phyloP scores from a whole-genome alignment of 2,329 filamentous ascomycete genomes.

The Akanthomyces lecanii region DNA sequence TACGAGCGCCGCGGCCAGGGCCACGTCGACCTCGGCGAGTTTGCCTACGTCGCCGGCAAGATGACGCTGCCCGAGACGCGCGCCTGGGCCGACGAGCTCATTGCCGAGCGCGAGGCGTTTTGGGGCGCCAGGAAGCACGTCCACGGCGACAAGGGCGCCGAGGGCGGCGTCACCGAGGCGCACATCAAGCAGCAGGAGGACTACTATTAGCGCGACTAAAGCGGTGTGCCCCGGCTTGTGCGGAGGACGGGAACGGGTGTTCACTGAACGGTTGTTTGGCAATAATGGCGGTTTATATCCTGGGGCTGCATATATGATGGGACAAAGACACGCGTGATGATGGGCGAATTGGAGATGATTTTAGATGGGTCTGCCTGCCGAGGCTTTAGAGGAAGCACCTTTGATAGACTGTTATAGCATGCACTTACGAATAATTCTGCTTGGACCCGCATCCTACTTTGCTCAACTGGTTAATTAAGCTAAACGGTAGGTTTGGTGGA shows the following conservation, averaged over 20 bases:
- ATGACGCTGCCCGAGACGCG: constrained; percentile 74
- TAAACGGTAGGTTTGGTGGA: too few species aligned
- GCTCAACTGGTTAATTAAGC: too few species aligned
- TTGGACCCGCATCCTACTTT: too few species aligned
- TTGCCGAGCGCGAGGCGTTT: constrained; percentile 70
- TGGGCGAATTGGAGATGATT: background rate
- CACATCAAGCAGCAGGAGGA: constrained; percentile 42
- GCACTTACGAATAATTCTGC: background rate
- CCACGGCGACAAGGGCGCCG: constrained; percentile 41
- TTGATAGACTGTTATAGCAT: background rate
- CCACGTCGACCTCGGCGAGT: constrained; percentile 76
- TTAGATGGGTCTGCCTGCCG: background rate
- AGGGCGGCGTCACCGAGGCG: constrained; percentile 34
- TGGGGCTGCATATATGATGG: background rate
- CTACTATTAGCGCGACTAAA: constrained; percentile 40
- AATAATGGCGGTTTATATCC: background rate
- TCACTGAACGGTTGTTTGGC: background rate
- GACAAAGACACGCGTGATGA: background rate
- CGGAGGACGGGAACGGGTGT: background rate
- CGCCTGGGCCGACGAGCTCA: constrained; percentile 71
- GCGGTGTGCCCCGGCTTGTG: background rate
- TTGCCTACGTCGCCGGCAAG: constrained; percentile 69
- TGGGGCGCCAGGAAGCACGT: constrained; percentile 56
- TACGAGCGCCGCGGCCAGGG: constrained; percentile 74
- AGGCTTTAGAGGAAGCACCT: background rate